Conservation (phyloP, 2,329 filamentous ascomycete genomes). For the Aspergillus pseudotamarii region DNA sequence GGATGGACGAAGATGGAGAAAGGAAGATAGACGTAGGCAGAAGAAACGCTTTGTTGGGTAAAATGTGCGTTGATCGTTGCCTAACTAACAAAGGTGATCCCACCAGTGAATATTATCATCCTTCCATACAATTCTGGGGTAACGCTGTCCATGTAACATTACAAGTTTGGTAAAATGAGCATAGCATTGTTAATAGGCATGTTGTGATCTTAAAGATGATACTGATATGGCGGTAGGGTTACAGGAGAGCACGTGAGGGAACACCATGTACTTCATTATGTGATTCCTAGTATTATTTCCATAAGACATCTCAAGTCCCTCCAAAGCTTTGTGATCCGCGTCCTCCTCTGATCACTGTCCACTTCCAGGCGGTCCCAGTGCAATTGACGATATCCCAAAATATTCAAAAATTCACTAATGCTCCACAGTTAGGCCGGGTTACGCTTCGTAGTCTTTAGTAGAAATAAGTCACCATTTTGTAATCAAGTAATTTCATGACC, state of each 20-base stretch:
- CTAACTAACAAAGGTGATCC: background rate
- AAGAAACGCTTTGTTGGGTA: background rate
- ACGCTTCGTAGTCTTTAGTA: background rate
- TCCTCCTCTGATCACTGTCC: background rate
- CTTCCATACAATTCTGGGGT: background rate
- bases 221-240: background rate
- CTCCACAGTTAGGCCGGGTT: too few relatives aligned
- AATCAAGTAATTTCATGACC: background rate
- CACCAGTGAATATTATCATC: background rate
- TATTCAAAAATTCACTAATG: background rate
- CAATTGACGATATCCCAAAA: accelerated
- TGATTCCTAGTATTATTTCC: background rate
- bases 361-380: background rate
- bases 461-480: accelerated
- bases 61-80: background rate
- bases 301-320: background rate
- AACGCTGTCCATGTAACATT: too few relatives aligned
- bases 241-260: background rate
- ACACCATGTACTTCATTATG: background rate
- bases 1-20: too few relatives aligned
- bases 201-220: background rate
- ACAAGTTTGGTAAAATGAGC: too few relatives aligned
- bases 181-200: background rate
- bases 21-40: too few relatives aligned
- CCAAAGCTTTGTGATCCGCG: accelerated